phyloP scores from a whole-genome alignment of 495 filamentous ascomycete species.

The Aspergillus nanangensis region DNA sequence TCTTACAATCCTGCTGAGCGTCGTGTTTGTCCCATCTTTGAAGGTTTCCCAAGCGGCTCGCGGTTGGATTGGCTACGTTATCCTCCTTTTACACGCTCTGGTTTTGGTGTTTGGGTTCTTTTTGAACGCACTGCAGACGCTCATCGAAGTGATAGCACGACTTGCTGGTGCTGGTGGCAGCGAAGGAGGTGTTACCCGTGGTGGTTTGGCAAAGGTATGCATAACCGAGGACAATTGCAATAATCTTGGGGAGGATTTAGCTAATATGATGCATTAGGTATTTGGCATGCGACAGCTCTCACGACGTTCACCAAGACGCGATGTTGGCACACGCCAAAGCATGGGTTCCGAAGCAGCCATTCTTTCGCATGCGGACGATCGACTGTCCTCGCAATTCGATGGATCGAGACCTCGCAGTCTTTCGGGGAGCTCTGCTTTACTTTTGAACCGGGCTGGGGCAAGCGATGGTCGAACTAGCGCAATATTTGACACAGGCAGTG shows the following conservation, averaged over 20 bases:
- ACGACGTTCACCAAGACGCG: constrained; percentile 61
- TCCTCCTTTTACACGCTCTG: constrained; percentile 78
- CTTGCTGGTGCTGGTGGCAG: constrained; percentile 76
- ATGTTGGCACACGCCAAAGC: constrained; percentile 61
- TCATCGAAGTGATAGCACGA: constrained; percentile 80
- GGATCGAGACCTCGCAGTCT: constrained; percentile 70
- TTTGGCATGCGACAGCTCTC: constrained; percentile 92
- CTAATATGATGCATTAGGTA: constrained; percentile 39
- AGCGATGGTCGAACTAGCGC: constrained; percentile 45
- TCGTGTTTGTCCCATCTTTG: constrained; percentile 81
- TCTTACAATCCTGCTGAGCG: constrained; percentile 73
- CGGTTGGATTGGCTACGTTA: constrained; percentile 93
- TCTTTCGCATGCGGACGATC: constrained; percentile 57
- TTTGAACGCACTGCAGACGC: constrained; percentile 82
- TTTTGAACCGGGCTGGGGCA: constrained; percentile 54
- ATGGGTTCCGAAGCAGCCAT: constrained; percentile 79
- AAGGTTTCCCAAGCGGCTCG: constrained; percentile 70
- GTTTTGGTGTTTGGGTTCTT: constrained; percentile 93
- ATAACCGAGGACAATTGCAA: no score
- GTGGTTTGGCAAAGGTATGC: constrained; percentile 76
- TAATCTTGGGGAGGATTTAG: no score
- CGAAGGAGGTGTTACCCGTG: constrained; percentile 69
- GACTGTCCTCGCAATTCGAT: constrained; percentile 63
- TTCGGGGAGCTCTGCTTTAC: constrained; percentile 74
- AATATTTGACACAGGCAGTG: constrained; percentile 42